These are phyloP conservation scores for Hyparrhenia diplandra DNA, from an alignment of 176 grass and related monocot species.

Conservation along the genomic window DNA sequence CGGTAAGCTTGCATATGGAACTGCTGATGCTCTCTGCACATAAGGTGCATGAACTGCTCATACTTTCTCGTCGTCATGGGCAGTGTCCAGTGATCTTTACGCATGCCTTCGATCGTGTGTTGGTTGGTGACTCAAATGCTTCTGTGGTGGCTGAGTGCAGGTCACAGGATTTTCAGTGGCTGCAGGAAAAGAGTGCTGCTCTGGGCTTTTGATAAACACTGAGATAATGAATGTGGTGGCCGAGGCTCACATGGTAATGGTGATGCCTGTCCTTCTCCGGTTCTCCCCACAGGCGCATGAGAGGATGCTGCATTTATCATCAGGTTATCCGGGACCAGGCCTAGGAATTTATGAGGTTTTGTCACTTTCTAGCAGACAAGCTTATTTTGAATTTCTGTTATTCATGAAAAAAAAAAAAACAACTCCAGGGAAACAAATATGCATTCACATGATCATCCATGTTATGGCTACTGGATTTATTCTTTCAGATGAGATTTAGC, in stretches of 20 bases:
- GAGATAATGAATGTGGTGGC: slow-evolving; percentile 9
- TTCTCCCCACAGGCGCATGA: no score
- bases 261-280: slow-evolving; percentile 25
- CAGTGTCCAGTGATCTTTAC: not conserved
- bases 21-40: not conserved
- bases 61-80: not conserved
- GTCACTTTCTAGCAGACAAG: not conserved
- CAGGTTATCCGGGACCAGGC: not conserved
- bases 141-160: not conserved
- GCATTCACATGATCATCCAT: slow-evolving; percentile 10
- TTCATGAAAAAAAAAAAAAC: not conserved
- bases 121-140: not conserved
- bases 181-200: no score
- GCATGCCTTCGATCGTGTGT: not conserved
- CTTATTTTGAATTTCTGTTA: slow-evolving; percentile 6
- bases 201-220: not conserved
- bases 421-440: no score
- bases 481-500: not conserved
- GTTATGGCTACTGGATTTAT: not conserved
- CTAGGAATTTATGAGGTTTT: not conserved
- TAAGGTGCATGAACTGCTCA: slow-evolving; percentile 6
- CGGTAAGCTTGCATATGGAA: not conserved
- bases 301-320: slow-evolving; percentile 3
- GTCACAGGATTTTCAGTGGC: slow-evolving; percentile 31
- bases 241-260: slow-evolving; percentile 21